A percentile compares a stretch with the other conserved stretches of the same genome.
Evolutionary conservation across 495 filamentous ascomycete species (phyloP).

Genomic region (Penicillium paradoxum): DNA sequence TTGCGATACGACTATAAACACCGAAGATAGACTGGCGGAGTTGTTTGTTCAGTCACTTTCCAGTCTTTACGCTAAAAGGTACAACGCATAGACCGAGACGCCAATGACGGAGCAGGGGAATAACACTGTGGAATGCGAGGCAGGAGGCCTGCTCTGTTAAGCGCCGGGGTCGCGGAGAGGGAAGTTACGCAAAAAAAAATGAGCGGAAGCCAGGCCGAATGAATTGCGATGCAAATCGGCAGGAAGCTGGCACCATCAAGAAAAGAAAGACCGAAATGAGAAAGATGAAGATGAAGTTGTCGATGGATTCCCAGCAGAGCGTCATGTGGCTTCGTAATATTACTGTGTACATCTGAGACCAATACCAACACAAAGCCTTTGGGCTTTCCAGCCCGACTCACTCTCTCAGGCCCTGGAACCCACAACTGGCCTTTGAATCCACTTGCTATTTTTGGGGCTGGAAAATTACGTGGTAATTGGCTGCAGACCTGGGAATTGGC

Average conservation of each 20-base stretch:
- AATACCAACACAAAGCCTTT: not conserved
- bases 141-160: not conserved
- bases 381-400: not conserved
- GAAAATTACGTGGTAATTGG: slow-evolving; percentile 5
- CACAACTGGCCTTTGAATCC: slow-evolving; percentile 13
- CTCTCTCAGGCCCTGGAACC: not conserved
- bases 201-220: slow-evolving; percentile 11
- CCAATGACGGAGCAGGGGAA: slow-evolving; percentile 4
- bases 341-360: slow-evolving; percentile 13
- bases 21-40: slow-evolving; percentile 2
- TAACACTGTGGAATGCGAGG: slow-evolving; percentile 7
- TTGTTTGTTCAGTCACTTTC: not conserved
- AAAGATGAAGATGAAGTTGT: slow-evolving; percentile 12
- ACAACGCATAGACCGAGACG: slow-evolving; percentile 7
- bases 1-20: not conserved
- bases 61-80: not conserved
- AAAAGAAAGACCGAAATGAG: slow-evolving; percentile 12
- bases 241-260: slow-evolving; percentile 1
- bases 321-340: slow-evolving; percentile 31
- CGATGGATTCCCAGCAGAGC: slow-evolving; percentile 19
- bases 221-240: slow-evolving; percentile 1
- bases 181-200: slow-evolving; percentile 11
- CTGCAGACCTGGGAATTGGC: not conserved
- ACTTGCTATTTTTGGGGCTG: slow-evolving; percentile 23
- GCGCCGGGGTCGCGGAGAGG: slow-evolving; percentile 3